A percentile compares a stretch with the other conserved stretches of the same genome.
Evolutionary conservation across 202 grass and related monocot genomes (phyloP).

Genomic region (Zizania palustris): DNA sequence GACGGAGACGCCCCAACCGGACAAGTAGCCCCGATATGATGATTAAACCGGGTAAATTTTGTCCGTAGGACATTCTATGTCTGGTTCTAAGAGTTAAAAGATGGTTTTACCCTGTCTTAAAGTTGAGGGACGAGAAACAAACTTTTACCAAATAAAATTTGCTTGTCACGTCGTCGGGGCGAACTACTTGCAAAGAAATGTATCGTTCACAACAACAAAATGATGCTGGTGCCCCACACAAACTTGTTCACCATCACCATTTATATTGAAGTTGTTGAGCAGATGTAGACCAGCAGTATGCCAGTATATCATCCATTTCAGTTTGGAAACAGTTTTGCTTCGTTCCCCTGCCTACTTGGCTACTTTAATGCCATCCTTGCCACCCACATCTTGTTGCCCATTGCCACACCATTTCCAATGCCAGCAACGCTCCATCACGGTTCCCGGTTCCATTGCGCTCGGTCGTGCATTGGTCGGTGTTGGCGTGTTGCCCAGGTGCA

Average conservation of each 20-base stretch:
- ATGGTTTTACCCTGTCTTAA: no score
- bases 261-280: slow-evolving; percentile 42
- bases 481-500: neutral
- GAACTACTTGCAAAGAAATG: no score
- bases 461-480: slow-evolving; percentile 10
- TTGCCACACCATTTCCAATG: slow-evolving; percentile 20
- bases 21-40: no score
- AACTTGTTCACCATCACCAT: slow-evolving; percentile 36
- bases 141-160: no score
- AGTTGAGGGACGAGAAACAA: no score
- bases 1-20: no score
- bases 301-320: slow-evolving; percentile 20
- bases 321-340: slow-evolving; percentile 9
- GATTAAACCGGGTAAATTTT: no score
- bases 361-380: slow-evolving; percentile 30
- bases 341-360: slow-evolving; percentile 5
- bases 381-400: slow-evolving; percentile 3
- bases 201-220: neutral
- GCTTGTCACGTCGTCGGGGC: no score
- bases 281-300: slow-evolving; percentile 34
- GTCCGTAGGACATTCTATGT: no score
- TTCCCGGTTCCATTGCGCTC: slow-evolving; percentile 16
- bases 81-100: no score
- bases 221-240: slow-evolving; percentile 4
- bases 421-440: neutral